Percentiles rank a stretch among this genome's conserved stretches.
Evolutionary conservation across 2,329 filamentous ascomycete species (phyloP).

Genomic region (Uncinocarpus reesii): DNA sequence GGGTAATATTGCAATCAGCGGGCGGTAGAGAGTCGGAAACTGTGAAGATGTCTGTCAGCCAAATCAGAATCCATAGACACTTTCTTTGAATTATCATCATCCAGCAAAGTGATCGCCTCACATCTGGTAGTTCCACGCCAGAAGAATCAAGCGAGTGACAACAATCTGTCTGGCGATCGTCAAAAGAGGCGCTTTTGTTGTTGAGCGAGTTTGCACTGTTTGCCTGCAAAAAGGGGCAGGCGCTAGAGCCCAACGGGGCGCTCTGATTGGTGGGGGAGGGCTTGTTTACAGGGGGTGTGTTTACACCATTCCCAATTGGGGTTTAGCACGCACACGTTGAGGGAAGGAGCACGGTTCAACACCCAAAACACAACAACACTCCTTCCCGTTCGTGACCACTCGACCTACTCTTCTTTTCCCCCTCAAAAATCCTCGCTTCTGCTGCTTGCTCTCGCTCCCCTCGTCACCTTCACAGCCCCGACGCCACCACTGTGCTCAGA

Average conservation of each 20-base stretch:
- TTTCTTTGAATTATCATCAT: too few relatives aligned
- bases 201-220: slow-evolving; percentile 6
- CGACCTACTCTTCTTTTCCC: not conserved
- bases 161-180: too few relatives aligned
- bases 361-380: slow-evolving; percentile 9
- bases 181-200: too few relatives aligned
- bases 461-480: not conserved
- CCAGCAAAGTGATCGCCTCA: too few relatives aligned
- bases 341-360: slow-evolving; percentile 8
- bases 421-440: too few relatives aligned
- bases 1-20: too few relatives aligned
- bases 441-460: slow-evolving; percentile 2
- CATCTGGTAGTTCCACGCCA: too few relatives aligned
- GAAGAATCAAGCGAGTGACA: too few relatives aligned
- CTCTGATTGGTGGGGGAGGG: slow-evolving; percentile 4
- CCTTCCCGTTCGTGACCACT: slow-evolving; percentile 3
- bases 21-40: too few relatives aligned
- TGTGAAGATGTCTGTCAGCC: too few relatives aligned
- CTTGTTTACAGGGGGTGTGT: slow-evolving; percentile 7
- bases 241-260: not conserved
- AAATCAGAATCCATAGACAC: too few relatives aligned
- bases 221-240: not conserved
- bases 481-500: too few relatives aligned
- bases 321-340: slow-evolving; percentile 17
- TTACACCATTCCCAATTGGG: slow-evolving; percentile 13